A percentile compares a stretch with the other conserved stretches of the same genome.
Conservation (phyloP, 2,329 filamentous ascomycete genomes). For the Aureobasidium sp. region DNA sequence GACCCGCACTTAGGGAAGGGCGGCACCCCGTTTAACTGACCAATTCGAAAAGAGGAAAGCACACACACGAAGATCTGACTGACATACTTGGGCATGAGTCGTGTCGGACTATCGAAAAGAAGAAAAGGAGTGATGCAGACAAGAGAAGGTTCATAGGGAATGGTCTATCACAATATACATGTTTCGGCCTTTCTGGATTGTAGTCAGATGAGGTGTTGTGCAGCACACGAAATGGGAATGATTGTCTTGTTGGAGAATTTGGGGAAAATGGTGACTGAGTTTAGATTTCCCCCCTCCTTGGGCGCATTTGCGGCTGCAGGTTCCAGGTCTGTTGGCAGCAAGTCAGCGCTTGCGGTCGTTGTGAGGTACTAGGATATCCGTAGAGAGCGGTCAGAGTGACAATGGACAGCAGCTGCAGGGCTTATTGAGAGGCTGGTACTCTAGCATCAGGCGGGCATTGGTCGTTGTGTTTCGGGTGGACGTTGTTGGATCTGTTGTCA, state of each 20-base stretch:
- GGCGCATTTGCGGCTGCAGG: background rate
- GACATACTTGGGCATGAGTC: background rate
- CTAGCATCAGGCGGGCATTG: background rate
- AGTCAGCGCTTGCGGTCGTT: slow-evolving; percentile 6
- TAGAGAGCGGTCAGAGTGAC: background rate
- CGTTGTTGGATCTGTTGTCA: slow-evolving; percentile 2
- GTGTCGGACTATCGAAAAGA: background rate
- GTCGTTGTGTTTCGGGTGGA: background rate
- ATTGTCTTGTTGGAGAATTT: background rate
- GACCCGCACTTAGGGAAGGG: background rate
- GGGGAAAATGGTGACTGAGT: background rate
- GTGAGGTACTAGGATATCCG: background rate
- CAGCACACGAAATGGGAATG: background rate
- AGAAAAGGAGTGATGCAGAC: background rate
- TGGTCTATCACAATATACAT: background rate
- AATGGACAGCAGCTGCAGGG: background rate
- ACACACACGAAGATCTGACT: background rate
- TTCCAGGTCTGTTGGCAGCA: background rate
- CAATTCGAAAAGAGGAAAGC: background rate
- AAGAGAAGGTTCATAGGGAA: background rate
- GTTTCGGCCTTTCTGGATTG: background rate
- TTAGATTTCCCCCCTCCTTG: background rate
- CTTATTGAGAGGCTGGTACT: background rate
- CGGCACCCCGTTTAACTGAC: background rate
- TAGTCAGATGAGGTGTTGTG: background rate